phyloP scores from a whole-genome alignment of 768 basidiomycete genomes.

The Rhodocollybia butyracea region DNA sequence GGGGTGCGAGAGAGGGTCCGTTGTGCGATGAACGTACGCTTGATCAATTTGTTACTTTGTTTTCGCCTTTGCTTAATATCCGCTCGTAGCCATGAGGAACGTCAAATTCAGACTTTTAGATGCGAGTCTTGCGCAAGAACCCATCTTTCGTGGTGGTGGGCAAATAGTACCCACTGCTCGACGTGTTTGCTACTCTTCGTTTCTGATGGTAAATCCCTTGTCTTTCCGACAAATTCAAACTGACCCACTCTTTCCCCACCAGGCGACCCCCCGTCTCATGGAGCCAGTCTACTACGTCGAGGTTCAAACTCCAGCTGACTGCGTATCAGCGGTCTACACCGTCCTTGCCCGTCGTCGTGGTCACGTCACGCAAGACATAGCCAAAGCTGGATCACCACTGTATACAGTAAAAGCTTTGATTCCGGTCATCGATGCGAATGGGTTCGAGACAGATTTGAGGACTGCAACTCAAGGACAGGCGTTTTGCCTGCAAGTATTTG shows the following conservation, averaged over 20 bases:
- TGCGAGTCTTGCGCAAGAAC: slow-evolving; percentile 88
- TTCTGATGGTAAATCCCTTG: slow-evolving; percentile 74
- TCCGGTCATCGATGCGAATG: slow-evolving; percentile 97
- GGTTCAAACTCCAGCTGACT: slow-evolving; percentile 98
- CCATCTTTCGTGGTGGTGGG: slow-evolving; percentile 96
- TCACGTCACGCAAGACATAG: slow-evolving; percentile 98
- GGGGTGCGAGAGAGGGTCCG: slow-evolving; percentile 97
- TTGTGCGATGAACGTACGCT: slow-evolving; percentile 95
- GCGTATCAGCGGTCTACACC: slow-evolving; percentile 97
- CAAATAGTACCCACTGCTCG: slow-evolving; percentile 99
- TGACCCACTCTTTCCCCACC: slow-evolving; percentile 10
- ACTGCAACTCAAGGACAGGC: slow-evolving; percentile 99
- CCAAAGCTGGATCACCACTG: slow-evolving; percentile 95
- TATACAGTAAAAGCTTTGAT: slow-evolving; percentile 99
- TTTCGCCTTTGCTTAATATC: slow-evolving; percentile 1
- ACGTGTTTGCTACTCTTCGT: slow-evolving; percentile 97
- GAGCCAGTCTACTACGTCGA: slow-evolving; percentile 99
- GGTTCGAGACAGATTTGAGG: slow-evolving; percentile 96
- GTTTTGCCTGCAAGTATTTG: slow-evolving; percentile 96
- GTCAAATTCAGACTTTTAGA: slow-evolving; percentile 97
- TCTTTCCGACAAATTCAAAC: neutral
- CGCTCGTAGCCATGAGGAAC: slow-evolving; percentile 82
- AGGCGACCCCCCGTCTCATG: slow-evolving; percentile 94
- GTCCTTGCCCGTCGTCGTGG: slow-evolving; percentile 97
- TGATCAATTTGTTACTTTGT: neutral